These are phyloP conservation scores for Kodamaea lidongshanica DNA, from an alignment of 805 yeast species.

Conservation along the genomic window DNA sequence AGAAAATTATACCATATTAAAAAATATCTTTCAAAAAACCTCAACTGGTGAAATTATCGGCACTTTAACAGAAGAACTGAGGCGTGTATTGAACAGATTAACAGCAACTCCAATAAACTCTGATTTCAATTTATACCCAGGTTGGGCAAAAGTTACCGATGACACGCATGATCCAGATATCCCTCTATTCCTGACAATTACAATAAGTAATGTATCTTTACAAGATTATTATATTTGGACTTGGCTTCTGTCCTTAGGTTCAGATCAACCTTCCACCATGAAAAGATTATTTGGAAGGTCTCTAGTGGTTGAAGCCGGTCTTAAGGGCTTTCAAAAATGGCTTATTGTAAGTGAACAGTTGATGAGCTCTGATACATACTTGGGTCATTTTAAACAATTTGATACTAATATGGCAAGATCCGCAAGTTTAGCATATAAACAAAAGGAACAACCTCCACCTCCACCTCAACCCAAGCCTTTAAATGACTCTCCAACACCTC, in stretches of 20 bases:
- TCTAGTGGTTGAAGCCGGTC: conserved; percentile 72
- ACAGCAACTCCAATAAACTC: conserved; percentile 32
- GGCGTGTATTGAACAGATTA: conserved; percentile 44
- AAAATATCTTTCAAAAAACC: conserved; percentile 58
- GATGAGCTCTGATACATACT: conserved; percentile 32
- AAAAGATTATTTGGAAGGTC: conserved; percentile 76
- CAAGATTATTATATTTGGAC: conserved; percentile 92
- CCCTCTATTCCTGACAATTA: conserved; percentile 33
- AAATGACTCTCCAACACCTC: conserved; percentile 6
- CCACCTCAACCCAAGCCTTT: conserved; percentile 12
- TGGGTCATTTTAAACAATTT: conserved; percentile 17
- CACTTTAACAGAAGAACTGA: conserved; percentile 68
- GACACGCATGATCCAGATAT: conserved; percentile 22
- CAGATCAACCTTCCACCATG: conserved; percentile 61
- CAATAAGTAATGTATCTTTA: conserved; percentile 56
- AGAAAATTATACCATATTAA: conserved; percentile 72
- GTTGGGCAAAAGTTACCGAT: conserved; percentile 24
- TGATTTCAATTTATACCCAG: conserved; percentile 34
- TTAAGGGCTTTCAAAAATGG: conserved; percentile 77
- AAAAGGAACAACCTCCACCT: conserved; percentile 14
- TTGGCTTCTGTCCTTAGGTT: conserved; percentile 73
- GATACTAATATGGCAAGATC: conserved; percentile 9
- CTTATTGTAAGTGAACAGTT: conserved; percentile 66
- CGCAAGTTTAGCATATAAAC: conserved; percentile 13
- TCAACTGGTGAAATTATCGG: conserved; percentile 49